A percentile compares a stretch with the other conserved stretches of the same genome.
Conservation (phyloP, 1,284 basidiomycete genomes). For the Fomes fomentarius region DNA sequence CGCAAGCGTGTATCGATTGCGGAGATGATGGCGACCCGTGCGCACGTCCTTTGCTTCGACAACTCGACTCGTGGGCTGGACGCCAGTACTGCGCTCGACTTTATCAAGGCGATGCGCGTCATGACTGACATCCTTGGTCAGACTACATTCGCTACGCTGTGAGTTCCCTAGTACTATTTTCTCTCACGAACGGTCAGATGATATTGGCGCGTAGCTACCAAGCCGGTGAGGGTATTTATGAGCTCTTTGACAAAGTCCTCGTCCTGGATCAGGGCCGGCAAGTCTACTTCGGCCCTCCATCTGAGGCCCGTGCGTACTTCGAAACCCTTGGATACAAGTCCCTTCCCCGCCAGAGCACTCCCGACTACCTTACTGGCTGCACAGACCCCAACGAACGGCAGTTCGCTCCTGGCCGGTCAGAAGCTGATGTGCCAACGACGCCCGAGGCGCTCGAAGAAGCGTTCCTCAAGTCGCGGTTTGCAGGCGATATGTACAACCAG, state of each 20-base stretch:
- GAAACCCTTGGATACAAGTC: slow-evolving; percentile 75
- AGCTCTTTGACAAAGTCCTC: slow-evolving; percentile 64
- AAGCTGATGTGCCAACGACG: slow-evolving; percentile 69
- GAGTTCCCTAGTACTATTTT: slow-evolving; percentile 32
- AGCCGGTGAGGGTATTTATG: slow-evolving; percentile 76
- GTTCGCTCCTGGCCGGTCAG: slow-evolving; percentile 73
- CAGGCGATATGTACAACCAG: slow-evolving; percentile 49
- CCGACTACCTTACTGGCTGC: slow-evolving; percentile 82
- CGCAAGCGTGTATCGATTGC: slow-evolving; percentile 87
- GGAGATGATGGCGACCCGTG: slow-evolving; percentile 83
- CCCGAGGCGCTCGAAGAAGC: slow-evolving; percentile 75
- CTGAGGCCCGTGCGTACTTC: slow-evolving; percentile 79
- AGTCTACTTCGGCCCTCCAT: slow-evolving; percentile 79
- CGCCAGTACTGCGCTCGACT: slow-evolving; percentile 84
- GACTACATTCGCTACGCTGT: slow-evolving; percentile 80
- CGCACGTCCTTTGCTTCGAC: slow-evolving; percentile 82
- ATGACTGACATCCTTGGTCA: slow-evolving; percentile 79
- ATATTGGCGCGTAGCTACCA: slow-evolving; percentile 61
- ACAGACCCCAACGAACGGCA: slow-evolving; percentile 88
- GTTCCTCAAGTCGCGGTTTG: slow-evolving; percentile 61
- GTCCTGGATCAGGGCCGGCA: slow-evolving; percentile 84
- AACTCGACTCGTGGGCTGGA: slow-evolving; percentile 88
- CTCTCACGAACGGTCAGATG: background rate
- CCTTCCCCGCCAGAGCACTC: slow-evolving; percentile 72
- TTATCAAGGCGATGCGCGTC: slow-evolving; percentile 70